Conservation (phyloP, 1,284 basidiomycete genomes). For the Rhodotorula sp. region DNA sequence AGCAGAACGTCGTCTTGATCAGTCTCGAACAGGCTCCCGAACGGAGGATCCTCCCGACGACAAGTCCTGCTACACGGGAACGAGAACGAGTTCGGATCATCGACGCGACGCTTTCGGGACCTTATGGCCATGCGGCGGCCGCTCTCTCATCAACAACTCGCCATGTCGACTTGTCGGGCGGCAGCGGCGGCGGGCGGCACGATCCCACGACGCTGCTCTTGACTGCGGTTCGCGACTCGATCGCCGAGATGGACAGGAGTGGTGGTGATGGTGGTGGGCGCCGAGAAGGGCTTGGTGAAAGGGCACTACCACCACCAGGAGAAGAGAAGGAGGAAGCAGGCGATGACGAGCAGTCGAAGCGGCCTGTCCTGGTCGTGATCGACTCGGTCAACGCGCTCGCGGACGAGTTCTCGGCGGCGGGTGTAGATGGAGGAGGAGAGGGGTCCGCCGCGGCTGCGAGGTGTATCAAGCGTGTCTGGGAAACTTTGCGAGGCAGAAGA, state of each 20-base stretch:
- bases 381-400: slow-evolving; percentile 29
- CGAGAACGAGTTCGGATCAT: slow-evolving; percentile 7
- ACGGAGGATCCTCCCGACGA: slow-evolving; percentile 3
- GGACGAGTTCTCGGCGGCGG: neutral
- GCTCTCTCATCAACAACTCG: neutral
- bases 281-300: too few species aligned
- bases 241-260: too few species aligned
- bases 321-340: too few species aligned
- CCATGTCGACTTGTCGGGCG: too few species aligned
- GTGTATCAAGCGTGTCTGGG: slow-evolving; percentile 13
- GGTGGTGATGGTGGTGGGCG: too few species aligned
- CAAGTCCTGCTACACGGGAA: neutral
- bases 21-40: slow-evolving; percentile 10
- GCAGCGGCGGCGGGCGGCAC: too few species aligned
- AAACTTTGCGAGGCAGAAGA: neutral
- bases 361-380: slow-evolving; percentile 24
- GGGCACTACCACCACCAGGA: too few species aligned
- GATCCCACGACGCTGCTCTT: neutral
- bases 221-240: neutral
- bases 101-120: slow-evolving; percentile 14
- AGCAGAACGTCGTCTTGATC: slow-evolving; percentile 19
- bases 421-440: too few species aligned
- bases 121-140: neutral
- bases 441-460: neutral
- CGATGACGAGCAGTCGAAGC: neutral